Evolutionary conservation across 2,329 filamentous ascomycete species (phyloP), one percentile per base, ranked within the genome.

Genomic region (Trichoderma koningii): DNA sequence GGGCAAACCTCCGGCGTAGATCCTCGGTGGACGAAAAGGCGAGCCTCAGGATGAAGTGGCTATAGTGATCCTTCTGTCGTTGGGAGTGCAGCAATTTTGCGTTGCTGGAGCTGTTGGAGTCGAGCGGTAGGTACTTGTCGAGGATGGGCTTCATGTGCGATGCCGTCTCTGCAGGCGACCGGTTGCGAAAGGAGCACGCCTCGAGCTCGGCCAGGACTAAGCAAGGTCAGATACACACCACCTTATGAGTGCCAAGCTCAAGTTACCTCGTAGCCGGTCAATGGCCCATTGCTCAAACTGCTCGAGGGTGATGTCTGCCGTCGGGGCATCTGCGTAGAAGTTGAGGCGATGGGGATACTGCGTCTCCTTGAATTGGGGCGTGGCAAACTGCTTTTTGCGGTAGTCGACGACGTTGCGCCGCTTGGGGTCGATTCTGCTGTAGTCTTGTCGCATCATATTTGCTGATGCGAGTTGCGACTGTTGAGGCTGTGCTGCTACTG

Each of bases 241-340:
- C 7, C 10, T 50, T 3, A 14, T 41, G 2, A 5, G 1, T 21
- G 19, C n/a, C 5, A 17, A 3, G 42, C 34, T 15, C 12, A 2
- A 2, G 1, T 62, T 80, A 92, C 92, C 86, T 79, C 92, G 89
- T 69, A 99, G 77, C 65, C 95, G 85, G 73, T 96, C 91, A 73
- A 99, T 98, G 12, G 93, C 95, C 95, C 95, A 99, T 84, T 97
- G 93, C 76, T 99, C 95, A 73, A 99, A 99, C 75, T 99, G 89
- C 75, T 99, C 95, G 48, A 99, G 87, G 0, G 92, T 96, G 71
- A 99, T 95, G 74, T 99, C 95, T 55, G 91, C 90, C 0, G 93
- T 97, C 0, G 95, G 95, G 52, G 95, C 91, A 28, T 89, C 84
- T 50, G 87, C 81, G 80, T 99, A 99, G 78, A 97, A 94, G 81